These are phyloP conservation scores for Inosperma sp. DNA, from an alignment of 768 basidiomycete species.

Conservation along the genomic window DNA sequence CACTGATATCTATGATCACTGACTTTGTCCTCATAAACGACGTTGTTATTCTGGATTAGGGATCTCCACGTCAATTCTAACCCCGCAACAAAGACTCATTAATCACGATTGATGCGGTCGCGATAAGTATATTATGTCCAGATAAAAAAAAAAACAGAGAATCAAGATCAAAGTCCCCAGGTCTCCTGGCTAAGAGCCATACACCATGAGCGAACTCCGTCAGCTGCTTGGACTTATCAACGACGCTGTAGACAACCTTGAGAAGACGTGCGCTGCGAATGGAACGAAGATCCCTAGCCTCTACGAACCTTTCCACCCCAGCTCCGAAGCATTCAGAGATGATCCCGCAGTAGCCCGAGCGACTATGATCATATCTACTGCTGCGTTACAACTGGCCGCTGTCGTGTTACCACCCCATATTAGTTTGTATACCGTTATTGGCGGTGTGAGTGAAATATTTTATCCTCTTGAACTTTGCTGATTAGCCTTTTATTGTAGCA, in stretches of 20 bases:
- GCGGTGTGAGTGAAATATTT: slow-evolving; percentile 20
- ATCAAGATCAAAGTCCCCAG: no score
- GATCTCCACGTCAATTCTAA: no score
- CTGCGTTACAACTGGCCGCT: slow-evolving; percentile 31
- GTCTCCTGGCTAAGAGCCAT: no score
- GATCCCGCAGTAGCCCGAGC: slow-evolving; percentile 27
- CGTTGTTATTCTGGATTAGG: no score
- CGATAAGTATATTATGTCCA: no score
- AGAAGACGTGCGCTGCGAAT: slow-evolving; percentile 17
- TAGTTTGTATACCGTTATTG: slow-evolving; percentile 18
- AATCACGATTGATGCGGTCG: no score
- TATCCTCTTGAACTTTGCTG: slow-evolving; percentile 9
- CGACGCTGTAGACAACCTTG: slow-evolving; percentile 19
- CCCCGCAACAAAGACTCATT: no score
- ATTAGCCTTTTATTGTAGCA: slow-evolving; percentile 18
- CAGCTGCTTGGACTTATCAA: slow-evolving; percentile 19
- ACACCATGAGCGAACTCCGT: no score
- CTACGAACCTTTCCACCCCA: slow-evolving; percentile 22
- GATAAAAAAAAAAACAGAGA: no score
- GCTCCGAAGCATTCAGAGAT: slow-evolving; percentile 27
- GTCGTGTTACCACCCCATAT: slow-evolving; percentile 25
- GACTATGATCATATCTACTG: slow-evolving; percentile 28
- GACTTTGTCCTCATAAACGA: no score
- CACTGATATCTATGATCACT: no score
- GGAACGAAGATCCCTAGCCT: slow-evolving; percentile 24